Conservation (phyloP, 345 rosid species). For the Reutealis trisperma region DNA sequence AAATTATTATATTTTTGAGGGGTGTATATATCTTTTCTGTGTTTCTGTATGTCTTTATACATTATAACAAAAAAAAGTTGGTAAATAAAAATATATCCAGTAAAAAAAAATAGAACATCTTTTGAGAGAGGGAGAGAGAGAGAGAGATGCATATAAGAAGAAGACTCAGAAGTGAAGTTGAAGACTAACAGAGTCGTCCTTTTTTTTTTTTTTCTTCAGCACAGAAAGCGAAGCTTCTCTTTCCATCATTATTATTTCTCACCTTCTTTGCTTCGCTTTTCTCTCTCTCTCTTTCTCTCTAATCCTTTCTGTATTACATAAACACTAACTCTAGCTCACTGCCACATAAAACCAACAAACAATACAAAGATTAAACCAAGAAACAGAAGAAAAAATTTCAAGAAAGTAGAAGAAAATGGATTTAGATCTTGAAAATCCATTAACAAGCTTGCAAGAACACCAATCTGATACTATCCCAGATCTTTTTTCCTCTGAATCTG, state of each 20-base stretch:
- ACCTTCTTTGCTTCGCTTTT: slow-evolving; percentile 11
- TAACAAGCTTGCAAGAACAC: slow-evolving; percentile 30
- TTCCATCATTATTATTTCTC: slow-evolving; percentile 32
- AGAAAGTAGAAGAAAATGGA: slow-evolving; percentile 18
- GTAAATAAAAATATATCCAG: not conserved
- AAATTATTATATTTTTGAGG: too few relatives aligned
- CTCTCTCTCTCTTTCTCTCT: slow-evolving; percentile 15
- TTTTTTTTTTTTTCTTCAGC: slow-evolving; percentile 1
- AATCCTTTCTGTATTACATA: slow-evolving; percentile 10
- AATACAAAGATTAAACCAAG: not conserved
- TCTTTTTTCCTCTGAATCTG: slow-evolving; percentile 47
- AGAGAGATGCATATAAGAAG: slow-evolving; percentile 9
- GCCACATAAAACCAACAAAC: not conserved
- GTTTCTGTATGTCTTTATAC: too few relatives aligned
- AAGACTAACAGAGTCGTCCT: slow-evolving; percentile 16
- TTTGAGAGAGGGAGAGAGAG: slow-evolving; percentile 17
- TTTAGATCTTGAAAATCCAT: slow-evolving; percentile 52
- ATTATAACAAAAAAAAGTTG: too few relatives aligned
- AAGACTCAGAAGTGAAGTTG: slow-evolving; percentile 27
- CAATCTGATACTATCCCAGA: slow-evolving; percentile 18
- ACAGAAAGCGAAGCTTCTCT: slow-evolving; percentile 49
- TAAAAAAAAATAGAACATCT: not conserved
- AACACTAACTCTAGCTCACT: not conserved
- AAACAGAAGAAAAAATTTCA: not conserved
- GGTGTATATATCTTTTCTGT: too few relatives aligned